Evolutionary conservation across 495 filamentous ascomycete genomes (phyloP).

Genomic region (Neurospora sublineolata): DNA sequence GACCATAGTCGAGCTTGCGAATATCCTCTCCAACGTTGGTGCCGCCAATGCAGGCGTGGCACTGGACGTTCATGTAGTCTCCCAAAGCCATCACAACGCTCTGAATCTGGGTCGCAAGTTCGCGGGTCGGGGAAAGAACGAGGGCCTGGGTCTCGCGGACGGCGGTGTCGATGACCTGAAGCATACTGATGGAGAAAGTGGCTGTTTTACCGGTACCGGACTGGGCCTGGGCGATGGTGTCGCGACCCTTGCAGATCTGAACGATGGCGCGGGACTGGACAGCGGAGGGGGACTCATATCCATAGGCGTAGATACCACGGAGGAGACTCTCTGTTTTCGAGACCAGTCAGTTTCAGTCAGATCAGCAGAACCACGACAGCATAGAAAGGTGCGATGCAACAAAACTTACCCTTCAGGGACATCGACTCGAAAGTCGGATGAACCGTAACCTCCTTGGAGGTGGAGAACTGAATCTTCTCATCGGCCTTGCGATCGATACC

Average conservation of each 20-base stretch:
- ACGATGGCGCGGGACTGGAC: conserved; percentile 97
- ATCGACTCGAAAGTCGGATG: conserved; percentile 47
- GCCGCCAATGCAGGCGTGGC: conserved; percentile 98
- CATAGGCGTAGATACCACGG: conserved; percentile 96
- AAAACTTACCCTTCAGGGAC: conserved; percentile 52
- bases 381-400: not conserved
- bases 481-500: conserved; percentile 85
- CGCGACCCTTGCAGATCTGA: conserved; percentile 95
- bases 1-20: conserved; percentile 87
- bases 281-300: conserved; percentile 93
- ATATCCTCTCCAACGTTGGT: conserved; percentile 97
- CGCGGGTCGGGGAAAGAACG: conserved; percentile 92
- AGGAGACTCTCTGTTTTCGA: conserved; percentile 63
- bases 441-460: conserved; percentile 95
- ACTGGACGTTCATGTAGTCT: conserved; percentile 98
- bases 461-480: conserved; percentile 94
- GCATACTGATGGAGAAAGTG: conserved; percentile 95
- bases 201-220: conserved; percentile 99
- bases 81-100: conserved; percentile 96
- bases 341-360: not conserved
- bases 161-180: conserved; percentile 93
- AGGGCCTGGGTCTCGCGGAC: conserved; percentile 92
- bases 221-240: conserved; percentile 98
- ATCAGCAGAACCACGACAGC: not conserved
- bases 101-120: conserved; percentile 97